These are phyloP conservation scores for Abelmoschus esculentus DNA, from an alignment of 345 rosid species.

Conservation along the genomic window DNA sequence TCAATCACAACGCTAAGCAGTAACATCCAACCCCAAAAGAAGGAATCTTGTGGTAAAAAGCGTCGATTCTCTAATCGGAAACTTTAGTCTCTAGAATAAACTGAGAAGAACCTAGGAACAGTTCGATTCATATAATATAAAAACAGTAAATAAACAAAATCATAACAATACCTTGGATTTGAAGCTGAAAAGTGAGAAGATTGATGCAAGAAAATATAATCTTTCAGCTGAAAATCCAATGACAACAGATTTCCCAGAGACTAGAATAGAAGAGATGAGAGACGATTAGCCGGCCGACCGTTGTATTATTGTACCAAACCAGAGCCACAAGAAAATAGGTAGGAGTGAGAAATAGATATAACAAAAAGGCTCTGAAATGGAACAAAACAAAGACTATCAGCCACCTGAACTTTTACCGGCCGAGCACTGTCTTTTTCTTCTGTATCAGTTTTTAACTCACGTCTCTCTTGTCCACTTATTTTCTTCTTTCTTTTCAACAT, in stretches of 20 bases:
- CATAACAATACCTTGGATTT: constrained; percentile 12
- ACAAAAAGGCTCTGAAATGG: not conserved
- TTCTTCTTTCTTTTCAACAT: too few relatives aligned
- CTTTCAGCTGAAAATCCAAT: not conserved
- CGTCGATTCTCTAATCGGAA: not conserved
- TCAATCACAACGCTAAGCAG: constrained; percentile 1
- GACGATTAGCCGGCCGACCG: not conserved
- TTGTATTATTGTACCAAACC: not conserved
- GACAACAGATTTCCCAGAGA: not conserved
- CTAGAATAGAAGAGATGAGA: not conserved
- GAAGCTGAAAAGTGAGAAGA: constrained; percentile 2
- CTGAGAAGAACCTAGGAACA: not conserved
- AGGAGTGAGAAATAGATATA: not conserved
- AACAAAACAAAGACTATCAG: not conserved
- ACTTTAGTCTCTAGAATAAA: not conserved
- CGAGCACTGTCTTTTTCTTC: too few relatives aligned
- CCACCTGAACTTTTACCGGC: not conserved
- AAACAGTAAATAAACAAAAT: not conserved
- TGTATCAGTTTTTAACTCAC: too few relatives aligned
- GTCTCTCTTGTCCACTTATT: too few relatives aligned
- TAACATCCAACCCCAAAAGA: not conserved
- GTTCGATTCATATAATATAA: not conserved
- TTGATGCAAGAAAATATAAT: not conserved
- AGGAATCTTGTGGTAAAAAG: not conserved
- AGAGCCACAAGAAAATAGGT: not conserved